phyloP scores from a whole-genome alignment of 1,284 basidiomycete genomes.

The Apiotrichum mycotoxinovorans region DNA sequence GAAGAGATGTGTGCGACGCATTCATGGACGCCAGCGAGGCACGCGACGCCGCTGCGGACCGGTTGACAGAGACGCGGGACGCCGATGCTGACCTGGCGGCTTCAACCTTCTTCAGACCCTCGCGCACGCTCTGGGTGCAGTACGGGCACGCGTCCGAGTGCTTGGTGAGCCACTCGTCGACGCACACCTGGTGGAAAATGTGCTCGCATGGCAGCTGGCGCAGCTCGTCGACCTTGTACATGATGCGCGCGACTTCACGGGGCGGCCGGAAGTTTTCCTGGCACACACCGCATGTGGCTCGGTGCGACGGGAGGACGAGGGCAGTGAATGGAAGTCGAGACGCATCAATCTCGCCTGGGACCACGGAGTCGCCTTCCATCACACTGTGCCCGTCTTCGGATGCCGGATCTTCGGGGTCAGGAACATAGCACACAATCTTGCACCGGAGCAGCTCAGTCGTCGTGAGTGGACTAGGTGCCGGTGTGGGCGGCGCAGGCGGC shows the following conservation, averaged over 20 bases:
- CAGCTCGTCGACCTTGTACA: conserved; percentile 28
- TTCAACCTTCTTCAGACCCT: conserved; percentile 5
- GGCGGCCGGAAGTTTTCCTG: conserved; percentile 32
- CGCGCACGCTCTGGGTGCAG: conserved; percentile 33
- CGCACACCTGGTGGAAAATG: conserved; percentile 38
- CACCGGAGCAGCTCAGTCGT: conserved; percentile 16
- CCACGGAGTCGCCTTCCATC: conserved; percentile 5
- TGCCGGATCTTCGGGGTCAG: conserved; percentile 16
- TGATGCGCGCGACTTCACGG: conserved; percentile 17
- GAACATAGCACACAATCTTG: conserved; percentile 28
- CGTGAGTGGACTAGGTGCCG: neutral
- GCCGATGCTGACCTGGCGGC: neutral
- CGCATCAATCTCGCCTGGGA: conserved; percentile 5
- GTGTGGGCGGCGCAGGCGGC: neutral
- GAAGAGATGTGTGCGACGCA: neutral
- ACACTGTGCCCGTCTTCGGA: conserved; percentile 4
- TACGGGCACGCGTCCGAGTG: conserved; percentile 36
- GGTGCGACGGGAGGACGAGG: conserved; percentile 20
- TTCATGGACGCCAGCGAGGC: neutral
- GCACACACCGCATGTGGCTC: conserved; percentile 37
- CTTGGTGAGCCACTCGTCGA: conserved; percentile 38
- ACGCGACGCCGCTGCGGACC: neutral
- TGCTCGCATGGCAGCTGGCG: conserved; percentile 35
- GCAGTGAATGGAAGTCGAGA: conserved; percentile 24
- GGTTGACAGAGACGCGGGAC: neutral